phyloP scores from a whole-genome alignment of 1,284 basidiomycete genomes.

The Garcileccinum viscosum region DNA sequence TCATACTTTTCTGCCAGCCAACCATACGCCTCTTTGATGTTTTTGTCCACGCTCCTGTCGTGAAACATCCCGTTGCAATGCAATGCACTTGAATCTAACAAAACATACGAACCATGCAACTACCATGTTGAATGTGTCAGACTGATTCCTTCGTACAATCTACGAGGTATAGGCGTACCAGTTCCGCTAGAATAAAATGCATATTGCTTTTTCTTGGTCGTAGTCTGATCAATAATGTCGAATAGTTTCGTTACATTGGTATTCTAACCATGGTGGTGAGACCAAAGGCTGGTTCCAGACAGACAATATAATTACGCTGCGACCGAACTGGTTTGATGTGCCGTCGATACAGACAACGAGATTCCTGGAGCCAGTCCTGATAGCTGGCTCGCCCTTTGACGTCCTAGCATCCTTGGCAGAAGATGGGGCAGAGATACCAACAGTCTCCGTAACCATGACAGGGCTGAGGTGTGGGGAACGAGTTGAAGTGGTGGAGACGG shows the following conservation, averaged over 20 bases:
- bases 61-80: background rate
- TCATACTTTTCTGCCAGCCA: background rate
- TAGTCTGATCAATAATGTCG: background rate
- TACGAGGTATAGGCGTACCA: background rate
- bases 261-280: background rate
- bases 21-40: background rate
- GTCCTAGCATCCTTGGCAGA: background rate
- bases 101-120: background rate
- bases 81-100: background rate
- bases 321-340: background rate
- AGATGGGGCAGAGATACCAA: background rate
- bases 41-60: background rate
- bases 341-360: background rate
- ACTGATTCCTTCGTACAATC: background rate
- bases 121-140: background rate
- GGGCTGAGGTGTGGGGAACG: background rate
- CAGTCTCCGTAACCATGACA: background rate
- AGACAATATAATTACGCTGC: background rate
- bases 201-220: background rate
- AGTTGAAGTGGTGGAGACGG: background rate
- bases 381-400: background rate
- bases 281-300: background rate
- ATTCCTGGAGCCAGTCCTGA: background rate
- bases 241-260: background rate
- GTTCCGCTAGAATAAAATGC: background rate